phyloP scores from a whole-genome alignment of 352 stramenopile species.

The Globisporangium yorkense region DNA sequence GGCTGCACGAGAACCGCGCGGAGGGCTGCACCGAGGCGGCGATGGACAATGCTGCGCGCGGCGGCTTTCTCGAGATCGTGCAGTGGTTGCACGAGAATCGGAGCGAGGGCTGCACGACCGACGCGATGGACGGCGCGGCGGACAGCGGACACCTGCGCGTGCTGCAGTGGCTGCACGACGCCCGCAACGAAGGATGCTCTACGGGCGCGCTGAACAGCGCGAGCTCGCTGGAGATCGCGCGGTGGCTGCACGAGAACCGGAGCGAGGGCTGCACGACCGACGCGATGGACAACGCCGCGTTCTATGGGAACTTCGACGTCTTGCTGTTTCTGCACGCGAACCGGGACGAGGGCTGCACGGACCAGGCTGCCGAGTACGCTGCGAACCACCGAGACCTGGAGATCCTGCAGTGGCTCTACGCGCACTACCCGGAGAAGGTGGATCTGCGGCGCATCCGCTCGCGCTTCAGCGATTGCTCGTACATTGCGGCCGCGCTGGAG shows the following conservation, averaged over 20 bases:
- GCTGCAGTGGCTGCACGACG: constrained; percentile 16
- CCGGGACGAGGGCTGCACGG: constrained; percentile 14
- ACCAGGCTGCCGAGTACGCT: constrained; percentile 20
- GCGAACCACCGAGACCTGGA: constrained; percentile 11
- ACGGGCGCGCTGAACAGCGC: constrained; percentile 12
- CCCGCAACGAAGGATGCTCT: constrained; percentile 17
- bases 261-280: constrained; percentile 16
- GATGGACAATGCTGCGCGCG: constrained; percentile 9
- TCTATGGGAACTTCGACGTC: constrained; percentile 24
- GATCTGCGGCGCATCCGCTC: constrained; percentile 7
- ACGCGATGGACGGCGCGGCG: constrained; percentile 20
- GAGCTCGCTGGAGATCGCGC: constrained; percentile 14
- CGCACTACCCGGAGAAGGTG: constrained; percentile 13
- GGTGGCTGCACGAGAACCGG: constrained; percentile 16
- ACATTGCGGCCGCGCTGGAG: constrained; percentile 4
- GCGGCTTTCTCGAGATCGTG: constrained; percentile 7
- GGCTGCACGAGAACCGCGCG: constrained; percentile 42
- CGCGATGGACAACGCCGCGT: constrained; percentile 25
- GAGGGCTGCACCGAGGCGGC: constrained; percentile 42
- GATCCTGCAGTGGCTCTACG: constrained; percentile 16
- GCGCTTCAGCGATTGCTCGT: constrained; percentile 5
- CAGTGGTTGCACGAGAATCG: constrained; percentile 12
- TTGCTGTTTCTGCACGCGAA: constrained; percentile 17
- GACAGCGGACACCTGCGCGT: constrained; percentile 14
- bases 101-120: constrained; percentile 12